Conservation (phyloP, 805 yeast species). For the Lipomyces oligophaga region DNA sequence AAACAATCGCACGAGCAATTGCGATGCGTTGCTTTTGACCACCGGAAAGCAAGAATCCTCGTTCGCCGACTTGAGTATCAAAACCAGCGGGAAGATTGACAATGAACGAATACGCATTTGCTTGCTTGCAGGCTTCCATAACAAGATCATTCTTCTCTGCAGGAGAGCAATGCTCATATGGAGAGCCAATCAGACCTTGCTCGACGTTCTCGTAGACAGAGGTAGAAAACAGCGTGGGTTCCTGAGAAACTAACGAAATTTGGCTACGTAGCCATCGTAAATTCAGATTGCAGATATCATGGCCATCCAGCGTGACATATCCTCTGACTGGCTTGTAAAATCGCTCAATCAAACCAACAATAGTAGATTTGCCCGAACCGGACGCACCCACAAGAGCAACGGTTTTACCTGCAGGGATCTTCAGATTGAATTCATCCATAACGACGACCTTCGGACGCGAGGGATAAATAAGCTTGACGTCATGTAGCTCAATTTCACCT, state of each 20-base stretch:
- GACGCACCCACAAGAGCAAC: conserved; percentile 96
- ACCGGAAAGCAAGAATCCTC: conserved; percentile 59
- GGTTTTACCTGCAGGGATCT: conserved; percentile 81
- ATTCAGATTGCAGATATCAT: conserved; percentile 69
- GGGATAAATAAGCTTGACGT: conserved; percentile 86
- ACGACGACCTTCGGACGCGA: conserved; percentile 74
- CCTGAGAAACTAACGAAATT: conserved; percentile 94
- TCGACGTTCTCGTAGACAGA: conserved; percentile 76
- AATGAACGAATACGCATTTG: conserved; percentile 52
- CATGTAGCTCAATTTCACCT: conserved; percentile 76
- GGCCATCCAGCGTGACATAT: conserved; percentile 75
- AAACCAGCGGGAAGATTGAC: conserved; percentile 49
- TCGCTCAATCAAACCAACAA: conserved; percentile 77
- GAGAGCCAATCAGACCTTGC: conserved; percentile 55
- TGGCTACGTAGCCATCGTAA: conserved; percentile 67
- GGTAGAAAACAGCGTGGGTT: conserved; percentile 88
- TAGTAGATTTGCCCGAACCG: conserved; percentile 93
- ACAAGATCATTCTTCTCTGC: conserved; percentile 40
- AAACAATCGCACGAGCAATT: conserved; percentile 55
- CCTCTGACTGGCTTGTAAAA: conserved; percentile 81
- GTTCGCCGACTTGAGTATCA: conserved; percentile 50
- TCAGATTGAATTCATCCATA: conserved; percentile 67
- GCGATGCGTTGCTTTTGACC: conserved; percentile 68
- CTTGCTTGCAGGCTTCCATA: conserved; percentile 47
- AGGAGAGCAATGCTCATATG: conserved; percentile 36